These are phyloP conservation scores for Lactarius sanguifluus DNA, from an alignment of 768 basidiomycete species.

Conservation along the genomic window DNA sequence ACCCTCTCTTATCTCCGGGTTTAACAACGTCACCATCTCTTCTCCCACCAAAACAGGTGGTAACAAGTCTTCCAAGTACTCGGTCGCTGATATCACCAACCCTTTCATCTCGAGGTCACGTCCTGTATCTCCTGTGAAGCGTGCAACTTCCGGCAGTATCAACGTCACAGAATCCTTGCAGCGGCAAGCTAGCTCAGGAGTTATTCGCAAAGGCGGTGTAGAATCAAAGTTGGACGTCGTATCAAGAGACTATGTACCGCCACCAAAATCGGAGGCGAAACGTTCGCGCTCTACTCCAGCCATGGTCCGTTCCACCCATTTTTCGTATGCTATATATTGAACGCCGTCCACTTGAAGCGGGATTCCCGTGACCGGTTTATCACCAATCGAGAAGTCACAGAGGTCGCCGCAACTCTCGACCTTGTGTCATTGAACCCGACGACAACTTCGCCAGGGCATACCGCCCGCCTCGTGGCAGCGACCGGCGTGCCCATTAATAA, in stretches of 20 bases:
- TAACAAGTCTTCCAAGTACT: conserved; percentile 32
- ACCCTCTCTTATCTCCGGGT: conserved; percentile 42
- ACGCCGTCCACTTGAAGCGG: conserved; percentile 37
- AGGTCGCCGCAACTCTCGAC: conserved; percentile 65
- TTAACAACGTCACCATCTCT: conserved; percentile 40
- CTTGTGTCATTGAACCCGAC: conserved; percentile 58
- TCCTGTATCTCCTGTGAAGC: conserved; percentile 65
- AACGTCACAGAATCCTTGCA: conserved; percentile 54
- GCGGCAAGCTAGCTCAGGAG: conserved; percentile 62
- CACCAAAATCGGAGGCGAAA: conserved; percentile 57
- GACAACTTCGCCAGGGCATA: conserved; percentile 70
- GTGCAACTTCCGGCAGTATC: conserved; percentile 48
- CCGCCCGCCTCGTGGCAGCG: conserved; percentile 72
- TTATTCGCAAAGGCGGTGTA: conserved; percentile 74
- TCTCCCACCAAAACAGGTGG: conserved; percentile 36
- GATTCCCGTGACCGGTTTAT: conserved; percentile 70
- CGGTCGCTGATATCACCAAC: conserved; percentile 53
- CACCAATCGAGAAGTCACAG: conserved; percentile 53
- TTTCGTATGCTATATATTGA: neutral
- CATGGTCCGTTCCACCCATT: conserved; percentile 34
- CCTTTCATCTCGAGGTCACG: conserved; percentile 61
- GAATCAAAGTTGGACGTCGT: conserved; percentile 78
- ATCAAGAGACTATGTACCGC: conserved; percentile 74
- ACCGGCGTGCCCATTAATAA: conserved; percentile 75
- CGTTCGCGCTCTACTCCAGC: conserved; percentile 75